Evolutionary conservation across 306 rosid species (phyloP).

Genomic region (Sphenostylis stenocarpa): DNA sequence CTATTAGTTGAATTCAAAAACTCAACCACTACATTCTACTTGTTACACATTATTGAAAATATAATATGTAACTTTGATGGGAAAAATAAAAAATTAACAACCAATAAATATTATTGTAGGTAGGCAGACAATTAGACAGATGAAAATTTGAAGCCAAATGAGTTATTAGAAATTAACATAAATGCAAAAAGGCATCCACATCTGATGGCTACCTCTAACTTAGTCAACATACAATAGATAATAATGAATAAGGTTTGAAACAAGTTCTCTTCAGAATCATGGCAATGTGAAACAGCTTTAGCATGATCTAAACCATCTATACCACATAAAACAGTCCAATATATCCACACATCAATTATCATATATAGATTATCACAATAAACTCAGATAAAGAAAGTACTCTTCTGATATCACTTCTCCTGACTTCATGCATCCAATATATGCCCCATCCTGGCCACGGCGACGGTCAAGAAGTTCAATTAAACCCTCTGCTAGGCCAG

Average conservation of each 20-base stretch:
- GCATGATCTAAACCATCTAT: slow-evolving; percentile 14
- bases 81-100: slow-evolving; percentile 27
- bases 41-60: not conserved
- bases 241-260: not conserved
- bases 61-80: not conserved
- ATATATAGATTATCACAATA: slow-evolving; percentile 19
- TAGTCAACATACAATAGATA: not conserved
- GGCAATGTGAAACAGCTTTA: slow-evolving; percentile 12
- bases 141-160: not conserved
- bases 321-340: not conserved
- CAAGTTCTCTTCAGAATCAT: slow-evolving; percentile 4
- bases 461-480: slow-evolving; percentile 90
- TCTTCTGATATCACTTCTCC: slow-evolving; percentile 93
- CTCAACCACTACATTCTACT: slow-evolving; percentile 1
- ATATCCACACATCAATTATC: not conserved
- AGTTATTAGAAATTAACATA: slow-evolving; percentile 20
- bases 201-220: slow-evolving; percentile 9
- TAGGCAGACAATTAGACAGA: not conserved
- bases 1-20: slow-evolving; percentile 26
- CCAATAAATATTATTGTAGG: not conserved
- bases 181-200: slow-evolving; percentile 9
- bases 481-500: slow-evolving; percentile 69
- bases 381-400: slow-evolving; percentile 48
- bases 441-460: slow-evolving; percentile 85
- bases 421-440: slow-evolving; percentile 98